Base-by-base conservation (phyloP, 495 filamentous ascomycete genomes). In the Thermothielavioides terrestris region DNA sequence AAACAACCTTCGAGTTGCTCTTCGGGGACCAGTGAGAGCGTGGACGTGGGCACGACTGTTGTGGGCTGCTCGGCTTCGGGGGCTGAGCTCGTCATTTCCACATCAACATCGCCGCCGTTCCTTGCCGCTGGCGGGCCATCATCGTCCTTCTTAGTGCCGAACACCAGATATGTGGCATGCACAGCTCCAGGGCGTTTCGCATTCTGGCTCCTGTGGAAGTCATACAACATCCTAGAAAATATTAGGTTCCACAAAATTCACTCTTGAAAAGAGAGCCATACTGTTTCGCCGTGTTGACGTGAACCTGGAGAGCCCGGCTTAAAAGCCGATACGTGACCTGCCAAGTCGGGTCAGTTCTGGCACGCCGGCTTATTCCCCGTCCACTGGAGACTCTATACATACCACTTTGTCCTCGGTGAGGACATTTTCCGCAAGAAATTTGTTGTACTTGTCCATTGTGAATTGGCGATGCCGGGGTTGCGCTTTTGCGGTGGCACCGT, bases 251-350 rank as follows among this genome's bases (percentile, higher is more conserved):
- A n/a, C n/a, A n/a, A n/a, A 20, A 1, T 12, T 11, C n/a, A 2
- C 36, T n/a, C 5, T 28, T 22, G 26, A 38, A 3, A 0, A 11
- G 10, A 15, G 12, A 15, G 1, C 26, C 62, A 25, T 56, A 65
- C 63, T 68, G 65, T 17, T 68, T 68, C 1, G 66, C 66, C 15
- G 55, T 60, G 62, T 92, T 90, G 68, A 82, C 80, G 62, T 95
- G 85, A 11, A 94, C 75, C 47, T 88, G 84, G 37, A 94, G 64
- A 28, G 80, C 82, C 56, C 89, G 80, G 63, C 86, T 86, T 42
- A 98, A 66, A 17, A 81, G 68, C 17, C 89, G 84, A 69, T 94
- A 95, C 15, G 86, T 92, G 63, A 95, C 74, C 90, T 95, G 49
- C 17, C 17, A 37, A 15, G n/a, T 10, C 0, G 11, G 34, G 7